phyloP scores from a whole-genome alignment of 768 basidiomycete species.

The Agaricus sinodeliciosus region DNA sequence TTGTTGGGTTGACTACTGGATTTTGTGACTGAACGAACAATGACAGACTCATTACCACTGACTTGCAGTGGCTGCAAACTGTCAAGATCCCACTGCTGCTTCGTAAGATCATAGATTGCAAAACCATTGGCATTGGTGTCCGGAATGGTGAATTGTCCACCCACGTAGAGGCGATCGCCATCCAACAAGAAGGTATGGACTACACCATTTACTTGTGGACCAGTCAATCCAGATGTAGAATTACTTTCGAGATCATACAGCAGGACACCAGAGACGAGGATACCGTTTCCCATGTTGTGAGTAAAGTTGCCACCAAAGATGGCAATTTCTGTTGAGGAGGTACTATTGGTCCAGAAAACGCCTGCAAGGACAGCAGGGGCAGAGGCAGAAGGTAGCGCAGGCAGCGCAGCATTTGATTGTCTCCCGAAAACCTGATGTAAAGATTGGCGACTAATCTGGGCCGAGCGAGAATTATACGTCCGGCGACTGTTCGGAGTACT shows the following conservation, averaged over 20 bases:
- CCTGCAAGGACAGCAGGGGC: conserved; percentile 85
- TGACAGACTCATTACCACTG: conserved; percentile 42
- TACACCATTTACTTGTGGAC: conserved; percentile 63
- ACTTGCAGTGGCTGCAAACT: conserved; percentile 57
- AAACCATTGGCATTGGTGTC: conserved; percentile 60
- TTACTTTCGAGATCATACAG: conserved; percentile 58
- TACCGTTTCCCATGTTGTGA: conserved; percentile 35
- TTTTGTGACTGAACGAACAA: conserved; percentile 66
- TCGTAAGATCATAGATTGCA: conserved; percentile 71
- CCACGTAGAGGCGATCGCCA: conserved; percentile 67
- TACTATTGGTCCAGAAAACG: conserved; percentile 82
- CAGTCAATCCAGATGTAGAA: conserved; percentile 47
- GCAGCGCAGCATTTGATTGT: conserved; percentile 47
- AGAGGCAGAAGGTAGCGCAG: conserved; percentile 43
- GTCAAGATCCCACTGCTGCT: conserved; percentile 54
- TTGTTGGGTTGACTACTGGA: conserved; percentile 52
- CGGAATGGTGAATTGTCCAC: conserved; percentile 71
- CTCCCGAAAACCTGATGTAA: conserved; percentile 41
- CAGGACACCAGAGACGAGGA: conserved; percentile 47
- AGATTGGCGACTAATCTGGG: conserved; percentile 46
- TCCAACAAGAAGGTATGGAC: conserved; percentile 74
- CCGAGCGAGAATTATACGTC: conserved; percentile 26
- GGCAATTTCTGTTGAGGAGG: conserved; percentile 54
- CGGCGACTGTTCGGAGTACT: conserved; percentile 30
- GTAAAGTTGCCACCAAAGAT: conserved; percentile 92